These are phyloP conservation scores for Saccharomycopsis malanga DNA, from an alignment of 805 yeast genomes.

Conservation along the genomic window DNA sequence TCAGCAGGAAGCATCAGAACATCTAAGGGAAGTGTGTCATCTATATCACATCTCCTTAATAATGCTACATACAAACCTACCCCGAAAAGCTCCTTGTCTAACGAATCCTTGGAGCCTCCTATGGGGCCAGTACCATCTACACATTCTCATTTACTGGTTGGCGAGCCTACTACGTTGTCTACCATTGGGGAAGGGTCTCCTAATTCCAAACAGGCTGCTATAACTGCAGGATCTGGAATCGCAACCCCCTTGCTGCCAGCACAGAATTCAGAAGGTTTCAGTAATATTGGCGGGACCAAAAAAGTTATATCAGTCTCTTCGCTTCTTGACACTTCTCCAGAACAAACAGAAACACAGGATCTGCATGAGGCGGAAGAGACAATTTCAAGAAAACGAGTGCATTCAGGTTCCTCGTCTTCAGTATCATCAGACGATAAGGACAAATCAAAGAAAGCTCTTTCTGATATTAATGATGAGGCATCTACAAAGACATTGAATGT, in stretches of 20 bases:
- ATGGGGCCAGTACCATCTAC: neutral
- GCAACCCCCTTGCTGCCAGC: too few relatives aligned
- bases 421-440: neutral
- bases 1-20: conserved; percentile 9
- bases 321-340: conserved; percentile 6
- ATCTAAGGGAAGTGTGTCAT: conserved; percentile 15
- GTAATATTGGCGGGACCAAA: neutral
- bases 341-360: neutral
- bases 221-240: too few relatives aligned
- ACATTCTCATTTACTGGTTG: neutral
- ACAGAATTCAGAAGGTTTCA: too few relatives aligned
- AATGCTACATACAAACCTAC: neutral
- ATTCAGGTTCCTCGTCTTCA: conserved; percentile 5
- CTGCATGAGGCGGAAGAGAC: neutral
- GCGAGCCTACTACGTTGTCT: neutral
- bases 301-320: conserved; percentile 15
- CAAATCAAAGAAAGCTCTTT: too few relatives aligned
- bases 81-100: neutral
- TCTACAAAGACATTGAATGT: too few relatives aligned
- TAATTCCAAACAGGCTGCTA: neutral
- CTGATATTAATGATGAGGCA: too few relatives aligned
- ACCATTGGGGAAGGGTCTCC: neutral
- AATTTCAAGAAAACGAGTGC: conserved; percentile 7
- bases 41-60: conserved; percentile 18
- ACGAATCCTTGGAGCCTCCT: neutral